A percentile compares a stretch with the other conserved stretches of the same genome.
Evolutionary conservation across 2,329 filamentous ascomycete genomes (phyloP).

Genomic region (Xylaria sp.): DNA sequence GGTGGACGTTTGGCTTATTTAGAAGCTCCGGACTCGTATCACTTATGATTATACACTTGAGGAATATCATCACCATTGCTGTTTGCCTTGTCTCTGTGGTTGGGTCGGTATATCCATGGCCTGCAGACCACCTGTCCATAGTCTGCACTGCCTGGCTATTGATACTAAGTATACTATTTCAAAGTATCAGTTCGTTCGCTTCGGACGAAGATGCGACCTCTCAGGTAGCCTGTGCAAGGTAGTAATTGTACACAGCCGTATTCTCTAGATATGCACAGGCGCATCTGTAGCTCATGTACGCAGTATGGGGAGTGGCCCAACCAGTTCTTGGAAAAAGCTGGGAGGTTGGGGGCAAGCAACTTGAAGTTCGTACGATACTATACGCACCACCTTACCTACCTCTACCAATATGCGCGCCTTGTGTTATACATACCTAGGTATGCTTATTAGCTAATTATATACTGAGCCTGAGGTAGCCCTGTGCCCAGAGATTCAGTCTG

Average conservation of each 20-base stretch:
- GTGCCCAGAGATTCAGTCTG: neutral
- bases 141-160: neutral
- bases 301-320: conserved; percentile 20
- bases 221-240: conserved; percentile 24
- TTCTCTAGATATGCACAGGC: neutral
- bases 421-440: neutral
- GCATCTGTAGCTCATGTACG: conserved; percentile 16
- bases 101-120: neutral
- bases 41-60: neutral
- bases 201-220: conserved; percentile 16
- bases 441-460: neutral
- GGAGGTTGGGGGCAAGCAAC: conserved; percentile 20
- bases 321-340: conserved; percentile 18
- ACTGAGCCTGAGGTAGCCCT: neutral
- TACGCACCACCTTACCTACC: neutral
- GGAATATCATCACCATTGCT: neutral
- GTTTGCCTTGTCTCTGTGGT: neutral
- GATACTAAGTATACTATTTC: neutral
- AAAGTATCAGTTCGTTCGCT: neutral
- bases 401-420: neutral
- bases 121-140: neutral
- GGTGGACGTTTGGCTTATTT: neutral
- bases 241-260: neutral
- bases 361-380: neutral
- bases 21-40: neutral